Evolutionary conservation across 2,329 filamentous ascomycete genomes (phyloP), one percentile per base, ranked within the genome.

Genomic region (Chrysoporthe austroafricana): DNA sequence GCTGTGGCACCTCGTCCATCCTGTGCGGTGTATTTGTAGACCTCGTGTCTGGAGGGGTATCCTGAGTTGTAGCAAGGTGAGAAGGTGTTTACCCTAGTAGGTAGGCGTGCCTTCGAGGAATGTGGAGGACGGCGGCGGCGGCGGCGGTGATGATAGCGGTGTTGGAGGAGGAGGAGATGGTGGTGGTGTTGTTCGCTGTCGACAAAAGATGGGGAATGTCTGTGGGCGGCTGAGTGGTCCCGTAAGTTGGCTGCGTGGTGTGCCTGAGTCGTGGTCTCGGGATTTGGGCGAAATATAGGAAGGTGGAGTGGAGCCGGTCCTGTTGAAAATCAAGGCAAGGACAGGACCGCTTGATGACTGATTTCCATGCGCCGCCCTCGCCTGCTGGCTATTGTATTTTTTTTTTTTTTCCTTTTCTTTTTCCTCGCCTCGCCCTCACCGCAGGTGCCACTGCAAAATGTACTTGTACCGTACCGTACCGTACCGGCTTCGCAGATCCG

Each of bases 261-360:
- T 67, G 68, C 63, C 68, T 69, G 68, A 69, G 68, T 69, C 68
- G 68, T 68, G 68, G 68, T 58, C 68, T 68, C 68, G 68, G 68
- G 58, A 64, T 62, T 68, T 67, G 63, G 65, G 68, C 68, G 66
- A 68, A 58, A 36, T 61, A 61, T 61, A 48, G 43, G 43, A 61
- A 63, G 66, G 68, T 68, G 58, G 65, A 69, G 68, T 69, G 68
- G 68, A 68, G 44, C 66, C 65, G 43, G 42, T 61, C 43, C 39
- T 39, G 52, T 66, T 59, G 67, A 46, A 64, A 61, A 65, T 58
- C 60, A 69, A 64, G 62, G 63, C 39, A 59, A 43, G 57, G 21
- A 64, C 63, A 58, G 48, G 66, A 59, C 34, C 50, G 56, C 57
- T 59, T 50, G 57, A 21, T 32, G 50, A 54, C 50, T 54, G 50